Conservation (phyloP, 306 rosid genomes). For the Fragaria nilgerrensis region DNA sequence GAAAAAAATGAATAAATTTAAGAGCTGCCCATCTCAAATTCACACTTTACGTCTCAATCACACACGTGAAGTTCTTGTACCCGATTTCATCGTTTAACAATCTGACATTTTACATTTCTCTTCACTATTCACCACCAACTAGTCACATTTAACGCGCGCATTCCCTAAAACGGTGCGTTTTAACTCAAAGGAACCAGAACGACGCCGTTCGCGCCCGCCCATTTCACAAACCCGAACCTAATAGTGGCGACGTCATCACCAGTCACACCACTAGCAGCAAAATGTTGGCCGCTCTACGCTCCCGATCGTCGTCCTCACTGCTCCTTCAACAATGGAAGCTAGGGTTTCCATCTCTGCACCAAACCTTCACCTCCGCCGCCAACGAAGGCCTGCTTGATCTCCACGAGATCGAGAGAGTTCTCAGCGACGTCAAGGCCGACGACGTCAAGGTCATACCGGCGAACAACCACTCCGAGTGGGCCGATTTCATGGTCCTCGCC, state of each 20-base stretch:
- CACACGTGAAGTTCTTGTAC: neutral
- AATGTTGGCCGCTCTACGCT: slow-evolving; percentile 48
- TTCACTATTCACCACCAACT: neutral
- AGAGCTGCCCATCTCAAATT: neutral
- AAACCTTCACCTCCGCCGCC: slow-evolving; percentile 22
- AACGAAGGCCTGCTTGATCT: slow-evolving; percentile 45
- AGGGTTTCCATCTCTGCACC: slow-evolving; percentile 26
- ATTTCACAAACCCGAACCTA: neutral
- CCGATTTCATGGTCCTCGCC: slow-evolving; percentile 84
- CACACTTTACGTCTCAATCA: neutral
- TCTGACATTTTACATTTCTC: neutral
- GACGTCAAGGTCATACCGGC: slow-evolving; percentile 70
- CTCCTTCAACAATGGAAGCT: slow-evolving; percentile 43
- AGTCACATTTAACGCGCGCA: neutral
- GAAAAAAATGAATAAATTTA: too few relatives aligned
- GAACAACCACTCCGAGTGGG: slow-evolving; percentile 60
- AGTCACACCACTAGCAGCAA: neutral
- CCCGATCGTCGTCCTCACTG: slow-evolving; percentile 22
- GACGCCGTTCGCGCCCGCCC: neutral
- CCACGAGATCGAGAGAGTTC: slow-evolving; percentile 74
- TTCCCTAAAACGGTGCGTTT: neutral
- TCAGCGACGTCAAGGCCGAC: slow-evolving; percentile 76
- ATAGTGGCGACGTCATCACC: neutral
- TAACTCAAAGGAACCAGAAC: neutral
- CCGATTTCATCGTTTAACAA: neutral